Evolutionary conservation across 805 yeast species (phyloP).

Genomic region (Metschnikowia picachoensis): DNA sequence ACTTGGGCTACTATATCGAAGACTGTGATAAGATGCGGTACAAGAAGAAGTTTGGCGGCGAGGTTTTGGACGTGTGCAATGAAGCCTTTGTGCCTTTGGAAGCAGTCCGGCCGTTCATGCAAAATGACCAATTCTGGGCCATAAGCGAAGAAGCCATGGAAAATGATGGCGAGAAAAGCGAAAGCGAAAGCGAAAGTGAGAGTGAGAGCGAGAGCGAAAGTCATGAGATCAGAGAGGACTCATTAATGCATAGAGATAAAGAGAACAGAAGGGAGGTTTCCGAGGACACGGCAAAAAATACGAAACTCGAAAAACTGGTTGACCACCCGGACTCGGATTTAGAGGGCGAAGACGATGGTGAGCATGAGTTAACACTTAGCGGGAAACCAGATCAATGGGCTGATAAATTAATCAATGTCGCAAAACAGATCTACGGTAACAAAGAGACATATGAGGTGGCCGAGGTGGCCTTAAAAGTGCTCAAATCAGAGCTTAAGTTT

Average conservation of each 20-base stretch:
- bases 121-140: constrained; percentile 30
- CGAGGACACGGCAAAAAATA: neutral
- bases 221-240: no score
- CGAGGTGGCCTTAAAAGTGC: constrained; percentile 9
- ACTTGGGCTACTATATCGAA: constrained; percentile 75
- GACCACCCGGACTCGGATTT: neutral
- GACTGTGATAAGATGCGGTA: constrained; percentile 82
- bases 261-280: no score
- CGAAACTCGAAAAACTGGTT: neutral
- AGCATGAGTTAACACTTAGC: constrained; percentile 5
- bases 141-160: constrained; percentile 2
- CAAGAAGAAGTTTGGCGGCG: constrained; percentile 76
- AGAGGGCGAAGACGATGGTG: constrained; percentile 4
- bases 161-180: constrained; percentile 11
- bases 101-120: constrained; percentile 22
- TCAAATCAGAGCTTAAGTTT: constrained; percentile 15
- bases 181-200: neutral
- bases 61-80: constrained; percentile 54
- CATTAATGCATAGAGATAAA: no score
- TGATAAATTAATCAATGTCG: constrained; percentile 6
- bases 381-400: constrained; percentile 6
- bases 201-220: neutral
- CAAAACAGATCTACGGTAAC: constrained; percentile 7
- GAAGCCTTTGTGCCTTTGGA: constrained; percentile 41
- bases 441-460: constrained; percentile 19